A percentile compares a stretch with the other conserved stretches of the same genome.
These are phyloP conservation scores for Globisporangium carolinianum DNA, from an alignment of 352 stramenopile genomes.

Conservation along the genomic window DNA sequence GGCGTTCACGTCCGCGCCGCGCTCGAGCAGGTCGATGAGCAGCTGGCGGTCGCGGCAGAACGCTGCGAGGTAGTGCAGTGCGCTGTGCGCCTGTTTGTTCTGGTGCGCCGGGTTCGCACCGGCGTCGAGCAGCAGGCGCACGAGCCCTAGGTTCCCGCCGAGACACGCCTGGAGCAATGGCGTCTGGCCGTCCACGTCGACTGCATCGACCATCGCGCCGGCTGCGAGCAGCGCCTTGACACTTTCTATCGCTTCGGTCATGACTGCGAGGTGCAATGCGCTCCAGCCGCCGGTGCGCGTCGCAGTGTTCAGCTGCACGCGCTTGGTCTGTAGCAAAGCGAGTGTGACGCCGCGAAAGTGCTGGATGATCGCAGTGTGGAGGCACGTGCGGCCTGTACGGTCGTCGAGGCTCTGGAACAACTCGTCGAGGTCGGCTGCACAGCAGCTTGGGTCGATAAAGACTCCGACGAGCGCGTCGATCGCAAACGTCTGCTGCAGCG, in stretches of 20 bases:
- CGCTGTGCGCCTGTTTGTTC: constrained; percentile 58
- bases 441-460: constrained; percentile 24
- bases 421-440: constrained; percentile 7
- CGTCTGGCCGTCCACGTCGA: constrained; percentile 60
- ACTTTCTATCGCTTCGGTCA: constrained; percentile 41
- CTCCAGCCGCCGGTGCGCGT: constrained; percentile 46
- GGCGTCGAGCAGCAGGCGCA: constrained; percentile 33
- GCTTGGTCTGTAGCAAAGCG: constrained; percentile 30
- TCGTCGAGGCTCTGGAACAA: constrained; percentile 44
- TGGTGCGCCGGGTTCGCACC: constrained; percentile 56
- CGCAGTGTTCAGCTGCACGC: constrained; percentile 37
- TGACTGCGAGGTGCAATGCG: constrained; percentile 55
- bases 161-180: constrained; percentile 53
- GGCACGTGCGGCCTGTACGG: constrained; percentile 30
- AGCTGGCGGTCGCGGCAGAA: constrained; percentile 51
- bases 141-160: constrained; percentile 36
- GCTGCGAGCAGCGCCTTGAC: constrained; percentile 34
- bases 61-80: constrained; percentile 57
- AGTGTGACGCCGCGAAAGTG: constrained; percentile 44
- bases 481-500: constrained; percentile 55
- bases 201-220: constrained; percentile 46
- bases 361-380: constrained; percentile 61
- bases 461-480: constrained; percentile 42
- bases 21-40: constrained; percentile 35
- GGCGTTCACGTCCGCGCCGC: constrained; percentile 53